Evolutionary conservation across 306 rosid genomes (phyloP), one percentile per base, ranked within the genome.

Genomic region (Citrullus amarus): DNA sequence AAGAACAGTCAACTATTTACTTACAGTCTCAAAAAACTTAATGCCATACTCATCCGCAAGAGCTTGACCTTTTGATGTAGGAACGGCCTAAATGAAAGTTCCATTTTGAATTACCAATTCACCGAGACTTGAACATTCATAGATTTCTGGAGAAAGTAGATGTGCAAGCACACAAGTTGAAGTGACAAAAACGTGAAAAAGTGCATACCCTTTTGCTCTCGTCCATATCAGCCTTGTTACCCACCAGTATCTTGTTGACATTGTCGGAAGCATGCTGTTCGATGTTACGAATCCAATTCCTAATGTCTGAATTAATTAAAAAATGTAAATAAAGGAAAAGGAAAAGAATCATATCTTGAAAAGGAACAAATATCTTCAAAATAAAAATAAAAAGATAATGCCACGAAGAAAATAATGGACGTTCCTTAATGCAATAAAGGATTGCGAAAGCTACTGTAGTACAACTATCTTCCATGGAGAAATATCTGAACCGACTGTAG

Each of bases 1-100:
- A 75, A 75, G 76, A 69, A 72, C 65, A 82, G 79, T 72, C 76
- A 58, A 8, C 12, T 79, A 73, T 51, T 70, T 30, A 84, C 96
- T 89, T 84, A 93, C 98, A 34, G 98, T 93, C 89, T 93, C 98
- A 12, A 91, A 93, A 88, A 93, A 93, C 88, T 89, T 89, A 84
- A 93, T 93, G 82, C 96, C 98, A 11, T 93, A 93, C 80, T 93
- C 98, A 36, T 91, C 98, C 53, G 98, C 96, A 55, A 93, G 88
- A 76, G 96, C 98, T 87, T 91, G 94, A 59, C 98, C 98, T 86
- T 88, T 91, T 25, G 96, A 89, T 57, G 96, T 93, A 62, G 97
- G 96, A 78, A 93, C 92, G 71, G 98, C 98, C 98, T 93, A 83
- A 71, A 82, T 66, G 50, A 85, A 81, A 54, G 63, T 75, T 25